Evolutionary conservation across 148 eudicot species (phyloP), one percentile per base, ranked within the genome.

Genomic region (Chenopodium suecicum): DNA sequence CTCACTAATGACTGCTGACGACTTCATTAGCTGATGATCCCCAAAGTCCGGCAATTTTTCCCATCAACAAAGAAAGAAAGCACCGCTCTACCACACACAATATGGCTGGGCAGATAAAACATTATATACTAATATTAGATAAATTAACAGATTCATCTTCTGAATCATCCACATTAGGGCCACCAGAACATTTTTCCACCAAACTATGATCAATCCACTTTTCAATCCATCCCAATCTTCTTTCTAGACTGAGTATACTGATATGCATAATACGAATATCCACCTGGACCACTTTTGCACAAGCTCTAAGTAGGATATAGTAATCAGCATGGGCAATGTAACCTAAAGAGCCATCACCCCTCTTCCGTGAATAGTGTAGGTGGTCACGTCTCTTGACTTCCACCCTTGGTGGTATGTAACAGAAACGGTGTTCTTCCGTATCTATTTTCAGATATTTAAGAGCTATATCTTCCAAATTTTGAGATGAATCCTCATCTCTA

Each of bases 241-340:
- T 91, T 86, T 96, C 99, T 2, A 96, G 85, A 70, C 83, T 81
- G 88, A 90, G 82, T 27, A 91, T 95, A 66, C 92, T 91, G 22
- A 37, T 29, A 84, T 96, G 98, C 94, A 96, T 83, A 75, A 84
- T 75, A 84, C 99, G 89, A 23, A 85, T 66, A 84, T 94, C 97
- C 37, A 96, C 91, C 78, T 84, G 85, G 0, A 89, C 97, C 46
- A 87, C 91, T 82, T 85, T 87, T 0, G 98, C 94, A 85, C 95
- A 96, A 73, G 91, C 88, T 44, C 95, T 87, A 79, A 96, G 93
- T 80, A 96, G 78, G 70, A 94, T 85, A 82, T 94, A 96, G 74
- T 94, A 94, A 86, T 96, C 97, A 7, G 92, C 94, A 86, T 92
- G 98, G 17, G 91, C 94, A 19, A 87, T 92, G 72, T 90, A 91